A percentile compares a stretch with the other conserved stretches of the same genome.
These are phyloP conservation scores for Phytophthora meadii DNA, from an alignment of 352 stramenopile genomes.

Conservation along the genomic window DNA sequence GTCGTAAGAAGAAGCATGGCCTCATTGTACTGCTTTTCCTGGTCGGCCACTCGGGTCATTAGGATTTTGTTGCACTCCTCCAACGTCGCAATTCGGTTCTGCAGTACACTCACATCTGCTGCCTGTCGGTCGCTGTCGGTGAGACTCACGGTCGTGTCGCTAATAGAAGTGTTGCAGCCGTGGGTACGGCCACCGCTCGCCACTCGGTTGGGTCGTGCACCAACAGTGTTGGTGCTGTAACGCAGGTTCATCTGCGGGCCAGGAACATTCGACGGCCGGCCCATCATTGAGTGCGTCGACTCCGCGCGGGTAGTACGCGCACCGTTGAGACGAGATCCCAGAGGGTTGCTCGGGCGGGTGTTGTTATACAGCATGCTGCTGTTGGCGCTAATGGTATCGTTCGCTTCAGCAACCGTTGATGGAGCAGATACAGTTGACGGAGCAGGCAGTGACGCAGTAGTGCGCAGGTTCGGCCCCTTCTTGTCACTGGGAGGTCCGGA, in stretches of 20 bases:
- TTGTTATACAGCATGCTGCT: constrained; percentile 35
- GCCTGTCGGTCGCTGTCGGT: constrained; percentile 47
- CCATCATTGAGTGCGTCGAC: constrained; percentile 57
- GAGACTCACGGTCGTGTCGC: constrained; percentile 66
- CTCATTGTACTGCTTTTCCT: constrained; percentile 89
- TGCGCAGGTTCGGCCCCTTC: constrained; percentile 33
- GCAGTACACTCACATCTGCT: constrained; percentile 56
- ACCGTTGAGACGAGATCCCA: constrained; percentile 27
- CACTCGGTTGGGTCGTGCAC: constrained; percentile 32
- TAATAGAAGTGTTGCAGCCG: constrained; percentile 47
- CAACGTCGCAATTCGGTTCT: constrained; percentile 62
- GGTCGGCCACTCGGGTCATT: constrained; percentile 66
- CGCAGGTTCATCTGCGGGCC: constrained; percentile 58
- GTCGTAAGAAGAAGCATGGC: constrained; percentile 86
- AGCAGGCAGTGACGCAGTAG: constrained; percentile 17
- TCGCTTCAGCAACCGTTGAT: constrained; percentile 32
- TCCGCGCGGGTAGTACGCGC: constrained; percentile 45
- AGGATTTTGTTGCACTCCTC: constrained; percentile 83
- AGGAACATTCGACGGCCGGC: constrained; percentile 49
- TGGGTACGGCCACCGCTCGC: constrained; percentile 28
- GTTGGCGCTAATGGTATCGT: constrained; percentile 37
- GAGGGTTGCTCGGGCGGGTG: constrained; percentile 23
- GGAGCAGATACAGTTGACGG: constrained; percentile 36
- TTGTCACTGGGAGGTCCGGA: constrained; percentile 30
- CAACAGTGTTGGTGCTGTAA: constrained; percentile 51